Evolutionary conservation across 495 filamentous ascomycete genomes (phyloP).

Genomic region (Lasiosphaeria miniovina): DNA sequence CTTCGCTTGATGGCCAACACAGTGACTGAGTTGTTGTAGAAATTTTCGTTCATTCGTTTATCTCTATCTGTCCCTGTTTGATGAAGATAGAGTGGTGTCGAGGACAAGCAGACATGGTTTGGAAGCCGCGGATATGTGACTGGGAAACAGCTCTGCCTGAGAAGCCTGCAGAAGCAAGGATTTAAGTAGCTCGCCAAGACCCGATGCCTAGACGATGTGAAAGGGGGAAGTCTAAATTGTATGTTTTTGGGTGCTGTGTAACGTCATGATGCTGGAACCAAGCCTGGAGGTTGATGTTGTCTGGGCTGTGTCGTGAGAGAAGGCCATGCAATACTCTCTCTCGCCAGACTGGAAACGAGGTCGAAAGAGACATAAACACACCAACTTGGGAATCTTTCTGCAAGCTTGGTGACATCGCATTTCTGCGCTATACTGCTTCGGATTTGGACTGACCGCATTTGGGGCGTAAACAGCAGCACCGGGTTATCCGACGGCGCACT

Average conservation of each 20-base stretch:
- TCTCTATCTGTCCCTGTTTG: too few species aligned
- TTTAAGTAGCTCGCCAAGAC: conserved; percentile 2
- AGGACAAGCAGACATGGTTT: neutral
- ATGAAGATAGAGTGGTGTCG: too few species aligned
- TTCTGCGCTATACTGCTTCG: conserved; percentile 8
- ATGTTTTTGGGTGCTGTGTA: neutral
- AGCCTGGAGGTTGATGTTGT: too few species aligned
- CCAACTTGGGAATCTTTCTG: neutral
- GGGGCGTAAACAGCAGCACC: neutral
- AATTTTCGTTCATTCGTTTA: too few species aligned
- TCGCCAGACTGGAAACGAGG: too few species aligned
- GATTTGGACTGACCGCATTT: neutral
- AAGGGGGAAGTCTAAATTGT: neutral
- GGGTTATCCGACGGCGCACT: conserved; percentile 13
- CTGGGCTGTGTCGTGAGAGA: too few species aligned
- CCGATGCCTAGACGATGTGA: neutral
- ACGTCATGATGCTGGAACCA: too few species aligned
- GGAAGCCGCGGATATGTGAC: neutral
- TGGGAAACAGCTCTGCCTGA: neutral
- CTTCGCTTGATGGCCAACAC: too few species aligned
- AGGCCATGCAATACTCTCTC: too few species aligned
- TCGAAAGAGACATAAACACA: conserved; percentile 1
- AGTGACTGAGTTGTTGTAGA: too few species aligned
- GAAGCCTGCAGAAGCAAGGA: neutral
- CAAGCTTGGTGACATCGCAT: neutral